phyloP scores from a whole-genome alignment of 139 green algal genomes.

The Nannochloris sp. region DNA sequence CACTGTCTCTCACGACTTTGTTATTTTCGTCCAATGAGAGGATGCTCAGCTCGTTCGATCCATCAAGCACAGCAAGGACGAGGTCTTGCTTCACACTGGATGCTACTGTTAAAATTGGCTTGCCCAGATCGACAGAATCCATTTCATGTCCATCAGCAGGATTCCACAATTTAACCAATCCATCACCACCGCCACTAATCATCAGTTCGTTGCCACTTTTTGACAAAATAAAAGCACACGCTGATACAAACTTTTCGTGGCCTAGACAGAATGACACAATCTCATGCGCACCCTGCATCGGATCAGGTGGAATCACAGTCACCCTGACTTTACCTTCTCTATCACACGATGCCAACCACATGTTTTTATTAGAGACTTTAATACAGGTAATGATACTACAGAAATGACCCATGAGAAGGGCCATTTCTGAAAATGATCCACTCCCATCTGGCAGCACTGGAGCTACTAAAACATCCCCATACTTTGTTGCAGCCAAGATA shows the following conservation, averaged over 20 bases:
- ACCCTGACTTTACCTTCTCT: conserved; percentile 64
- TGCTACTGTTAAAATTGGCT: conserved; percentile 16
- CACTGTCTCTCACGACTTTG: too few relatives aligned
- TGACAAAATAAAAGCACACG: conserved; percentile 36
- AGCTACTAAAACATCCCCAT: conserved; percentile 63
- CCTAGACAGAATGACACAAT: conserved; percentile 82
- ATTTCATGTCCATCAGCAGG: conserved; percentile 25
- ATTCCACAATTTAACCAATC: conserved; percentile 61
- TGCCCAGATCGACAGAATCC: conserved; percentile 7
- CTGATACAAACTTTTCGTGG: conserved; percentile 63
- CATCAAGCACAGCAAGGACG: not conserved
- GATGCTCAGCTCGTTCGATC: not conserved
- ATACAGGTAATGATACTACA: conserved; percentile 70
- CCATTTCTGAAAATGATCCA: conserved; percentile 8
- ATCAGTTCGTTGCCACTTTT: conserved; percentile 28
- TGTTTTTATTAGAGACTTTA: conserved; percentile 32
- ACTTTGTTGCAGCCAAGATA: conserved; percentile 72
- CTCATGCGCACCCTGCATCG: conserved; percentile 48
- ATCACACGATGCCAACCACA: conserved; percentile 61
- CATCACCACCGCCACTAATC: conserved; percentile 55
- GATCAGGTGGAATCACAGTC: conserved; percentile 34
- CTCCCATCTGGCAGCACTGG: conserved; percentile 1
- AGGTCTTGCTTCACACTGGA: not conserved
- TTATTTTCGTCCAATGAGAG: too few relatives aligned
- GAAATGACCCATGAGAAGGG: conserved; percentile 68